Base-by-base conservation (phyloP, 2,329 filamentous ascomycete species). In the Neofusicoccum kwambonambiense region DNA sequence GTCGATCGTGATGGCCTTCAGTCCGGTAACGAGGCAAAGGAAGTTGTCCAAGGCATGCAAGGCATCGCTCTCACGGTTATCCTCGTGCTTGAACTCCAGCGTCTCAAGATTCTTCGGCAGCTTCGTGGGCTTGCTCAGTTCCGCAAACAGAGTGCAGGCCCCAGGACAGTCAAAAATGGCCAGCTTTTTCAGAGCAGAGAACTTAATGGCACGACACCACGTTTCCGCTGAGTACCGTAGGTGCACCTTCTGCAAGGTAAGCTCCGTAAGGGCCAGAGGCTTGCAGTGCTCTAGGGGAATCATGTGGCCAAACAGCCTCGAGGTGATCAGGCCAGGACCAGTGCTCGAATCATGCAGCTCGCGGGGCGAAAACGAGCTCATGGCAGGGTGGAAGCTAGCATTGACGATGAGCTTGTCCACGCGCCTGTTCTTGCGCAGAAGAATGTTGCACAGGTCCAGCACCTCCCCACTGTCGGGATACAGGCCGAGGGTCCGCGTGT, bases 391-490 rank as follows among this genome's bases (percentile, higher is more conserved):
- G 69, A 83, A 83, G 67, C 78, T 80, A 17, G 80, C 76, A 65
- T 82, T 80, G 11, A 83, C 68, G 5, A 80, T 81, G 47, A 83
- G 74, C 71, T 82, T 80, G 50, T 82, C 79, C 35, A 83, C 70
- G 45, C 70, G 70, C 35, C 75, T 73, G 39, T 78, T 77, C 61
- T 79, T 77, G 67, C 78, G 75, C 19, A 83, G 67, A 35, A 82
- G 72, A 65, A 77, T 75, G 6, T 78, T 76, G 67, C 79, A 81
- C 52, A 77, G 75, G 44, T 81, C 74, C 64, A 83, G 69, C 4
- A 80, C 80, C 19, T 80, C 75, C 15, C 77, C 71, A 17, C 75
- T 79, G 64, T 83, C 81, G 1, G 81, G 81, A 63, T 82, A 83
- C 4, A 83, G 70, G 2, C 79, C 79, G 54, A 83, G 72, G 66